Evolutionary conservation across 2,329 filamentous ascomycete species (phyloP).

Genomic region (Monilinia laxa): DNA sequence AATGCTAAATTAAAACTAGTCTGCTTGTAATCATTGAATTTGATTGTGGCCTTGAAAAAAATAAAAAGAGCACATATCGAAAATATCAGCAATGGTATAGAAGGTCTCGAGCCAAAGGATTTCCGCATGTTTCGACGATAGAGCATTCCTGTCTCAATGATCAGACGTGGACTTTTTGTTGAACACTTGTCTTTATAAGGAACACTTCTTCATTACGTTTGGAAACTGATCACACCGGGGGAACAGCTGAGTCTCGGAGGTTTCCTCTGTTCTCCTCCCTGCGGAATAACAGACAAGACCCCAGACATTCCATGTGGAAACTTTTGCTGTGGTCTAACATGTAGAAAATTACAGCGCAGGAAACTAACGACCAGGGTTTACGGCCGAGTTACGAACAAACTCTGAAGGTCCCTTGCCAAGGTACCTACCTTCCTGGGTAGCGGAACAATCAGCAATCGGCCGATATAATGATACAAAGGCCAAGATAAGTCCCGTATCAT

Average conservation of each 20-base stretch:
- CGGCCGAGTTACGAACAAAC: neutral
- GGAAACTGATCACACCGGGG: neutral
- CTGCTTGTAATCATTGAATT: neutral
- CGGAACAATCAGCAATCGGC: neutral
- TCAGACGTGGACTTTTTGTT: neutral
- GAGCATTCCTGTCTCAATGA: neutral
- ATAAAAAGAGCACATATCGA: neutral
- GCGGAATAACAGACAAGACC: neutral
- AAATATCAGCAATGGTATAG: neutral
- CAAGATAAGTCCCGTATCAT: neutral
- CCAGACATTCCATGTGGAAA: neutral
- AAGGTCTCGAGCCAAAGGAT: neutral
- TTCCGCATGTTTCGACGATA: neutral
- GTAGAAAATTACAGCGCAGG: neutral
- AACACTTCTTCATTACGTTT: neutral
- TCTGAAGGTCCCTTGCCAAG: neutral
- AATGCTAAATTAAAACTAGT: neutral
- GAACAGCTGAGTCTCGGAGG: neutral
- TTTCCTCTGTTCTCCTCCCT: neutral
- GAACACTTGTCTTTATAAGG: neutral
- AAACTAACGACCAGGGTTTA: neutral
- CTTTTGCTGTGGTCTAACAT: neutral
- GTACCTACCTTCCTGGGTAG: neutral
- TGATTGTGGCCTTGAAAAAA: neutral
- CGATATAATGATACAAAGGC: neutral